phyloP scores from a whole-genome alignment of 768 basidiomycete species.

The Punctularia strigosozonata region DNA sequence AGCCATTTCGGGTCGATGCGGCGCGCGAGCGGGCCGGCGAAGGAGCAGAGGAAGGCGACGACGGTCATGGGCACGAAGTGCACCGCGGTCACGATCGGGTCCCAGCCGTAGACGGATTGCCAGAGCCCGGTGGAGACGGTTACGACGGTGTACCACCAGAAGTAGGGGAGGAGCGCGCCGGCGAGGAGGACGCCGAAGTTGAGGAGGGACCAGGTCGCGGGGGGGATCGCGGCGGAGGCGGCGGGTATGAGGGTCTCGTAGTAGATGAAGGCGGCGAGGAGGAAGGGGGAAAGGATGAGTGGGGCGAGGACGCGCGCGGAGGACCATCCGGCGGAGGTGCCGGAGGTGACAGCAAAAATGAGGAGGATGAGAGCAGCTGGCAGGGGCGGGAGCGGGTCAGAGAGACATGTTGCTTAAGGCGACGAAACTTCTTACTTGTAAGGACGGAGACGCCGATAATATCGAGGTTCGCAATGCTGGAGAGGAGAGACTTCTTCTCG shows the following conservation, averaged over 20 bases:
- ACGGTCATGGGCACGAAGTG: conserved; percentile 10
- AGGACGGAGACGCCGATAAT: conserved; percentile 23
- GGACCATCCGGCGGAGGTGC: conserved; percentile 38
- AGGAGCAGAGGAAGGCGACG: neutral
- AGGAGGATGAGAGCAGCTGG: conserved; percentile 26
- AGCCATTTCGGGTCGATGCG: neutral
- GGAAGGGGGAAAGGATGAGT: conserved; percentile 30
- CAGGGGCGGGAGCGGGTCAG: no score
- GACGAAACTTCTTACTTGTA: conserved; percentile 13
- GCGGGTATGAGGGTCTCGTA: conserved; percentile 32
- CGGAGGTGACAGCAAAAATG: conserved; percentile 32
- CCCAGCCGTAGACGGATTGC: conserved; percentile 32
- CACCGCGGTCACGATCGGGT: conserved; percentile 23
- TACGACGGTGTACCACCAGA: conserved; percentile 29
- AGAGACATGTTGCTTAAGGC: neutral
- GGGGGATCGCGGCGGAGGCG: conserved; percentile 33
- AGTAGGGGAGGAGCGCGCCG: conserved; percentile 25
- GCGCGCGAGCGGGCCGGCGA: neutral
- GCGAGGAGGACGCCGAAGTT: conserved; percentile 29
- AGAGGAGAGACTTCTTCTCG: neutral
- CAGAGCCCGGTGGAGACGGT: conserved; percentile 24
- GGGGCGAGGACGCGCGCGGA: conserved; percentile 31
- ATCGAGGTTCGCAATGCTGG: conserved; percentile 19
- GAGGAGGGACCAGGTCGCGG: conserved; percentile 27
- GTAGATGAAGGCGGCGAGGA: conserved; percentile 33